Evolutionary conservation across 805 yeast species (phyloP), one percentile per base, ranked within the genome.

Genomic region (Saccharomycopsis microspora): DNA sequence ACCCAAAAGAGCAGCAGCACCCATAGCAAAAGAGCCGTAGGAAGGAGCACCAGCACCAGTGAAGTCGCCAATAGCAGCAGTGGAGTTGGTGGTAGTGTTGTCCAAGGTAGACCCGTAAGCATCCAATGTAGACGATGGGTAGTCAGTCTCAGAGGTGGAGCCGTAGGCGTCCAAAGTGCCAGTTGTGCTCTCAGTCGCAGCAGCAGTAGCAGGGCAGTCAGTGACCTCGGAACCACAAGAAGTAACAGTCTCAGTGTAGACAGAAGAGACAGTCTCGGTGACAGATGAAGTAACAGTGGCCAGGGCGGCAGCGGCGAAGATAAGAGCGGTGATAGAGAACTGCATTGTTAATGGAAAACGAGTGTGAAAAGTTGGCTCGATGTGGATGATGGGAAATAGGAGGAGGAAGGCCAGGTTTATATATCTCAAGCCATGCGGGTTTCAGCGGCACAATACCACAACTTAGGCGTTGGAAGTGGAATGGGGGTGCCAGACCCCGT

Each of bases 251-350:
- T 46, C 52, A 41, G 50, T 48, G 37, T 41, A 31, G n/a, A 49
- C 41, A 10, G 46, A 39, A 30, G 56, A 49, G 35, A 50, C 54
- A 34, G 52, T 48, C n/a, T 50, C 54, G 39, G 56, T 52, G 42
- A 55, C 51, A 33, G 54, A 57, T 45, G 65, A 58, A 48, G 64
- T 62, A 54, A 58, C 54, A 52, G 66, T 64, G 45, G 66, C 53
- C 47, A 53, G 53, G 47, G 54, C 54, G 47, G 52, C 57, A 42
- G 53, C 46, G 36, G 52, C 40, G 30, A 55, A 66, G 52, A 62
- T 57, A 46, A 64, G 47, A 47, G 65, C 66, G 62, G 65, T 58
- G 57, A 66, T 65, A 49, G 69, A 61, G 64, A 65, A 64, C 61
- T 65, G 67, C 70, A 66, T 67, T 65, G 54, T 56, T 50, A 44